A percentile compares a stretch with the other conserved stretches of the same genome.
Evolutionary conservation across 805 yeast genomes (phyloP).

Genomic region (Candida nonsorbophila): DNA sequence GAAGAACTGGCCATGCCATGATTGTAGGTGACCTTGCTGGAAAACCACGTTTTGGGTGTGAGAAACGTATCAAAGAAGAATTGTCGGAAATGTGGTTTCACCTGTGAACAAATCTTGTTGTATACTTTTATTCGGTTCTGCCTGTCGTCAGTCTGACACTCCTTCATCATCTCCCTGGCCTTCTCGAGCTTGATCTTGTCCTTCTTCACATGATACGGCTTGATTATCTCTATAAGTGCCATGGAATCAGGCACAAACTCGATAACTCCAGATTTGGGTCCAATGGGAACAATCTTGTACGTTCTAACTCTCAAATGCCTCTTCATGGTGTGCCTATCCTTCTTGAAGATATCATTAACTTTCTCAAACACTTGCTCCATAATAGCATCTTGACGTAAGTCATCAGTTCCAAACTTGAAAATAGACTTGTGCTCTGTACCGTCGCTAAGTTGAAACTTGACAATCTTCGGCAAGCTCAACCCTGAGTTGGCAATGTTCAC

Average conservation of each 20-base stretch:
- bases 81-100: slow-evolving; percentile 62
- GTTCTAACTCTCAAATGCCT: slow-evolving; percentile 68
- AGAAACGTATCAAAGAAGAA: slow-evolving; percentile 67
- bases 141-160: slow-evolving; percentile 42
- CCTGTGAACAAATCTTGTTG: slow-evolving; percentile 39
- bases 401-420: slow-evolving; percentile 85
- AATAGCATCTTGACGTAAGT: slow-evolving; percentile 89
- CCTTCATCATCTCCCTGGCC: slow-evolving; percentile 68
- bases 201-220: slow-evolving; percentile 49
- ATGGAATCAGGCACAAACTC: slow-evolving; percentile 81
- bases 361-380: slow-evolving; percentile 96
- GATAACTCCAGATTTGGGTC: slow-evolving; percentile 81
- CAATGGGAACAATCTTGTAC: slow-evolving; percentile 85
- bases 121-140: slow-evolving; percentile 43
- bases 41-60: slow-evolving; percentile 72
- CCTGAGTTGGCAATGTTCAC: slow-evolving; percentile 76
- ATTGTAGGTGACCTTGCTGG: slow-evolving; percentile 56
- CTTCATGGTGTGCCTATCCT: slow-evolving; percentile 50
- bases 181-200: slow-evolving; percentile 38
- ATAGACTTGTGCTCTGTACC: slow-evolving; percentile 59
- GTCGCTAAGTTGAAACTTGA: slow-evolving; percentile 46
- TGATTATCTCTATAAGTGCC: slow-evolving; percentile 64
- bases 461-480: slow-evolving; percentile 80
- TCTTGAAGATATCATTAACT: slow-evolving; percentile 61
- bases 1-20: slow-evolving; percentile 82